A percentile compares a stretch with the other conserved stretches of the same genome.
Conservation (phyloP, 2,329 filamentous ascomycete species). For the Xenoacremonium recifei region DNA sequence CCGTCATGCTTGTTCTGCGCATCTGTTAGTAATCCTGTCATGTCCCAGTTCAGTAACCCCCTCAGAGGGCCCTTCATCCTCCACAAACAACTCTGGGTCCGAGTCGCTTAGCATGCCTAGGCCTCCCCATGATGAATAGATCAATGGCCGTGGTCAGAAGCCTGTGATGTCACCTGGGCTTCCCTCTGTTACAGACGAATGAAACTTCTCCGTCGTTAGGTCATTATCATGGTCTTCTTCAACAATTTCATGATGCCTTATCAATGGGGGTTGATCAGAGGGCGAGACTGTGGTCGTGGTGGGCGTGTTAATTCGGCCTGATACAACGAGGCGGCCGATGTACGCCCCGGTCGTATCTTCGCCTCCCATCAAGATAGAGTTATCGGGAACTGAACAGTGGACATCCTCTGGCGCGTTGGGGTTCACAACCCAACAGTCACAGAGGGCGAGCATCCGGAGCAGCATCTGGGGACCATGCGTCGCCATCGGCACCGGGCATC, state of each 20-base stretch:
- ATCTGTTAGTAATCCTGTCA: slow-evolving; percentile 9
- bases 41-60: slow-evolving; percentile 10
- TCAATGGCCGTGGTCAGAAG: slow-evolving; percentile 1
- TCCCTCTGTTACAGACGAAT: neutral
- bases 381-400: slow-evolving; percentile 3
- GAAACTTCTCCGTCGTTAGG: neutral
- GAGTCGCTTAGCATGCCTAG: neutral
- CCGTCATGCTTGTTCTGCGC: no score
- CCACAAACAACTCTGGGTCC: slow-evolving; percentile 7
- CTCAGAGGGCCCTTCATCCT: slow-evolving; percentile 5
- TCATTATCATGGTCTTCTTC: neutral
- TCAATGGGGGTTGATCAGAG: neutral
- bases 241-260: no score
- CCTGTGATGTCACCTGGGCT: neutral
- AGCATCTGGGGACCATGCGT: slow-evolving; percentile 9
- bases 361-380: slow-evolving; percentile 10
- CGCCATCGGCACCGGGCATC: slow-evolving; percentile 8
- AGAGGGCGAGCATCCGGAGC: slow-evolving; percentile 10
- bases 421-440: neutral
- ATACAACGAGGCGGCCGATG: slow-evolving; percentile 4
- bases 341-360: slow-evolving; percentile 8
- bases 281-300: slow-evolving; percentile 1
- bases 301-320: neutral
- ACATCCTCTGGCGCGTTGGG: slow-evolving; percentile 3
- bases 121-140: slow-evolving; percentile 1